Evolutionary conservation across 1,284 basidiomycete genomes (phyloP), one percentile per base, ranked within the genome.

Genomic region (Heterobasidion irregulare): DNA sequence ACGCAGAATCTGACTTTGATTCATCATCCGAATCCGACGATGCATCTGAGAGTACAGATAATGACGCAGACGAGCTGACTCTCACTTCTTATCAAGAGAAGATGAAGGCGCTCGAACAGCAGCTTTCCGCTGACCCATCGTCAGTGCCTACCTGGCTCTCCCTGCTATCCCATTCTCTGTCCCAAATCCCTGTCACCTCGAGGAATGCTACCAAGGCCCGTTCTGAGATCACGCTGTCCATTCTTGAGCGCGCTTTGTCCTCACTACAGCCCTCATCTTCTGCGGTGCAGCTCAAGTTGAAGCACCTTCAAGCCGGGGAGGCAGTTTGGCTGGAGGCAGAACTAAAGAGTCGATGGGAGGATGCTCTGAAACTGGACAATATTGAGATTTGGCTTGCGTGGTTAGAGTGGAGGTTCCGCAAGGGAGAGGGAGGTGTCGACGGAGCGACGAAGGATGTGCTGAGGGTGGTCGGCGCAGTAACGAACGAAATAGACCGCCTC

Each of bases 361-460:
- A 78, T 44, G 82, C 86, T 0, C 68, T 89, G 58, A 63, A 72
- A 26, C 70, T 76, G 8, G 76, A 75, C 44, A 70, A 73, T 38
- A 72, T 79, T 35, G 72, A 75, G 53, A 72, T 89, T 15, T 84
- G 80, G 78, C 77, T 87, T 68, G 84, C 84, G 59, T 92, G 86
- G 88, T 64, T 89, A 6, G 85, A 87, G 61, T 90, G 86, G 88
- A 75, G 77, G 54, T 78, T 85, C 35, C 72, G 79, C 33, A 75
- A 61, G 47, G 70, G 68, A 38, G 68, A 57, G 36, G 68, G 69
- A 54, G 78, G 77, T 6, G 65, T 85, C 33, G 74, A 79, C 50
- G 76, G 74, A n/a, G 63, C 87, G 13, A 65, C 82, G 6, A 69
- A 75, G 33, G 79, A 81, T 60, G 78, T 76, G 6, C 57, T 63